Evolutionary conservation across 1,284 basidiomycete genomes (phyloP).

Genomic region (Apiotrichum sp.): DNA sequence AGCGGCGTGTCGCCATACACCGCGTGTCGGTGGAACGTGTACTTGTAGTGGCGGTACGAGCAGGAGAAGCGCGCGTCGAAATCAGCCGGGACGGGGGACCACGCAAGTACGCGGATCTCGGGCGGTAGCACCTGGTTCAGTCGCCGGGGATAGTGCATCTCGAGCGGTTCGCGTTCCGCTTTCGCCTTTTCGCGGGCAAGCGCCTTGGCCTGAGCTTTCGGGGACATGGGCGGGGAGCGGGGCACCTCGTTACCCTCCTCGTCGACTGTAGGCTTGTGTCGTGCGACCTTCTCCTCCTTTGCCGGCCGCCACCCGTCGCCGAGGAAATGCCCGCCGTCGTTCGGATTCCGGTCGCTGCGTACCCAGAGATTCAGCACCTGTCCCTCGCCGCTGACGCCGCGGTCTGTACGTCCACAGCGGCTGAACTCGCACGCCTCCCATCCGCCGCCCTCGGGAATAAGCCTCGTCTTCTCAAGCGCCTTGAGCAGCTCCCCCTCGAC

Average conservation of each 20-base stretch:
- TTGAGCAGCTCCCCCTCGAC: slow-evolving; percentile 84
- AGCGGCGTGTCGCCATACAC: slow-evolving; percentile 51
- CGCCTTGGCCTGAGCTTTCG: background rate
- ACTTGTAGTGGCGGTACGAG: slow-evolving; percentile 88
- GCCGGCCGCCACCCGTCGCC: slow-evolving; percentile 22
- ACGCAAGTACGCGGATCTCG: slow-evolving; percentile 86
- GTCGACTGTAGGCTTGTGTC: background rate
- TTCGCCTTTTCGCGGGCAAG: slow-evolving; percentile 5
- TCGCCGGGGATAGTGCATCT: slow-evolving; percentile 70
- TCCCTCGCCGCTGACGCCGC: slow-evolving; percentile 88
- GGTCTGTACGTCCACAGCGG: slow-evolving; percentile 87
- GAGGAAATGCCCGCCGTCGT: slow-evolving; percentile 30
- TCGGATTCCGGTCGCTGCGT: slow-evolving; percentile 51
- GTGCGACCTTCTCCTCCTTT: slow-evolving; percentile 7
- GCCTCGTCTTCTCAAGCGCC: slow-evolving; percentile 66
- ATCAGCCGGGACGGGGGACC: slow-evolving; percentile 75
- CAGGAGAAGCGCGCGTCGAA: slow-evolving; percentile 92
- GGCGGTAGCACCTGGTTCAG: slow-evolving; percentile 87
- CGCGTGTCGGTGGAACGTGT: slow-evolving; percentile 64
- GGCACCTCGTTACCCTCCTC: background rate
- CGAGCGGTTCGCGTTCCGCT: slow-evolving; percentile 42
- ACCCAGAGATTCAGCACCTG: slow-evolving; percentile 93
- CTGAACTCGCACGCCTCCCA: slow-evolving; percentile 84
- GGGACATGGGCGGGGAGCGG: too few relatives aligned
- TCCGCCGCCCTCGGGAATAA: slow-evolving; percentile 67